Percentiles rank a stretch among this genome's conserved stretches.
These are phyloP conservation scores for Aspergillus pseudoviridinutans DNA, from an alignment of 2,329 filamentous ascomycete species.

Conservation along the genomic window DNA sequence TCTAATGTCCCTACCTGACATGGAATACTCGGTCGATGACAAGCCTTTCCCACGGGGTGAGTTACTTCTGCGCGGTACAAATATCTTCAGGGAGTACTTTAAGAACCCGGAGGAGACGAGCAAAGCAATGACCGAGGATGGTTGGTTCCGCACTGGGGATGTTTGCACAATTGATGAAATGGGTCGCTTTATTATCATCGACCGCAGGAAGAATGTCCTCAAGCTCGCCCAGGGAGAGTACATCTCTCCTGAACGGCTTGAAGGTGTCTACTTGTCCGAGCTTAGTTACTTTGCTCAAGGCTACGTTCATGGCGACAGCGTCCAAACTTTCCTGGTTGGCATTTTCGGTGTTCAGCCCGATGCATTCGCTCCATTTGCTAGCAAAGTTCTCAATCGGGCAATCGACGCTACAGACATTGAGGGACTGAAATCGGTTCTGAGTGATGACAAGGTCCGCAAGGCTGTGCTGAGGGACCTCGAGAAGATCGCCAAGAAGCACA, in stretches of 20 bases:
- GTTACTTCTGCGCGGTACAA: conserved; percentile 75
- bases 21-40: conserved; percentile 86
- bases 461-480: conserved; percentile 77
- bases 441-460: conserved; percentile 66
- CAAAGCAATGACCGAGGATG: conserved; percentile 77
- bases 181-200: conserved; percentile 88
- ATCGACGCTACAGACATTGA: conserved; percentile 62
- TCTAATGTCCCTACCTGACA: conserved; percentile 82
- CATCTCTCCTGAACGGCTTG: conserved; percentile 92
- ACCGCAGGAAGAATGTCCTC: conserved; percentile 98
- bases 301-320: conserved; percentile 86
- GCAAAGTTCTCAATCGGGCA: conserved; percentile 66
- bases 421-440: conserved; percentile 63
- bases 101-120: conserved; percentile 83
- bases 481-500: conserved; percentile 71
- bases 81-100: conserved; percentile 81
- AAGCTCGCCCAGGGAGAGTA: conserved; percentile 98
- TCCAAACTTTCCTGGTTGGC: conserved; percentile 75
- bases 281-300: conserved; percentile 72
- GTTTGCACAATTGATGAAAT: conserved; percentile 79
- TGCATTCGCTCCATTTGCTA: conserved; percentile 74
- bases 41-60: conserved; percentile 88
- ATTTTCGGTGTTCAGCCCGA: conserved; percentile 87
- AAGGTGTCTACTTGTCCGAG: conserved; percentile 87
- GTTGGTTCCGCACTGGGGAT: conserved; percentile 97